phyloP scores from a whole-genome alignment of 164 flowering plant genomes.

The Taxillus chinensis region DNA sequence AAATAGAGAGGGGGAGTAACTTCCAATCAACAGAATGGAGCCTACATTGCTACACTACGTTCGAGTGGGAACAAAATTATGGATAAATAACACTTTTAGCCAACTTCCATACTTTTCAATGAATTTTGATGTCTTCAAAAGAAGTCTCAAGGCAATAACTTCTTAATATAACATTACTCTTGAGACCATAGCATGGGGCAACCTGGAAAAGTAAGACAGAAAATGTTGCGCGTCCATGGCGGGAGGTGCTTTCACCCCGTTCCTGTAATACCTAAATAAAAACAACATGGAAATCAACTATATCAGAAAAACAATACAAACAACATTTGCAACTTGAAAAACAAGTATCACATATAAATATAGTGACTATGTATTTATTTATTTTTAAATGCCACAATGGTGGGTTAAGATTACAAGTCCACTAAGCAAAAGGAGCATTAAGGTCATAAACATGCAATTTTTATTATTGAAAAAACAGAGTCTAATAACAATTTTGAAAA shows the following conservation, averaged over 20 bases:
- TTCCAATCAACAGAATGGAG: too few species aligned
- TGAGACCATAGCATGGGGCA: neutral
- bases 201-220: conserved; percentile 99
- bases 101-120: neutral
- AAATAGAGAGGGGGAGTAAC: too few species aligned
- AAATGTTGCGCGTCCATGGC: conserved; percentile 99
- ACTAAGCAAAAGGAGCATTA: too few species aligned
- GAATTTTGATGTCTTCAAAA: neutral
- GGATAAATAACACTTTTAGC: neutral
- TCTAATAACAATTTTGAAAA: too few species aligned
- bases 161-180: neutral
- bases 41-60: too few species aligned
- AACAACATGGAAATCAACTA: neutral
- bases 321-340: neutral
- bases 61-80: too few species aligned
- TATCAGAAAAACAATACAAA: neutral
- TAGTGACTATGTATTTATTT: too few species aligned
- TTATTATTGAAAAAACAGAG: too few species aligned
- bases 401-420: too few species aligned
- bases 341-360: too few species aligned
- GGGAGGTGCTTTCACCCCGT: conserved; percentile 98
- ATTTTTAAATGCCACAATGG: too few species aligned
- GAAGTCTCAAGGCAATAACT: neutral
- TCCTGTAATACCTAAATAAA: conserved; percentile 85
- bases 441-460: too few species aligned